Evolutionary conservation across 2,329 filamentous ascomycete genomes (phyloP), one percentile per base, ranked within the genome.

Genomic region (Exophiala mesophila): DNA sequence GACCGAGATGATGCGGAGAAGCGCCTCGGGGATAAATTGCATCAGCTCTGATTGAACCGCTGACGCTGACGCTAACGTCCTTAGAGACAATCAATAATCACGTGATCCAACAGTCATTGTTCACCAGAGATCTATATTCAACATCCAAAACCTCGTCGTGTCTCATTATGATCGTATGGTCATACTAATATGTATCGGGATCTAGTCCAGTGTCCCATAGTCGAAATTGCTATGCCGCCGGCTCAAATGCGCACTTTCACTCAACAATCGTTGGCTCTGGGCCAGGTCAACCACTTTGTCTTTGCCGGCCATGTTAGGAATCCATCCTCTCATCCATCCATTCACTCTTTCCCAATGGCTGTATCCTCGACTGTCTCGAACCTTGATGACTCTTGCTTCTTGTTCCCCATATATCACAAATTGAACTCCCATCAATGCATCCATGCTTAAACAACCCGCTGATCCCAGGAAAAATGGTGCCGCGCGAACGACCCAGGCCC

Each of bases 281-380:
- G 44, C 54, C 36, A 57, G 31, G 36, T 53, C 49, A 4, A 56
- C 53, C 23, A 58, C 57, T 39, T 57, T 58, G 19, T 58, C 55
- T 21, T 65, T 63, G 15, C 64, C 63, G 18, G 71, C 63, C 13
- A 67, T 67, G 40, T 64, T 70, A 1, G 79, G 79, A 24, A 80
- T 72, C 79, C 78, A 82, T 2, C 78, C 78, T 45, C 78, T 69
- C 77, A 82, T 80, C 77, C 77, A 82, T 7, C 78, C 78, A 43
- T 68, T 76, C 4, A 81, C 77, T 19, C 69, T 64, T 29, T 69
- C 66, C 78, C 77, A 82, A 38, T 68, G 67, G 43, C 60, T 63
- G 16, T 63, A 60, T 3, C 69, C 59, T 32, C 62, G 60, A 10
- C 65, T 59, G n/a, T 71, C 67, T 18, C 71, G 63, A 5, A 74